A percentile compares a stretch with the other conserved stretches of the same genome.
Evolutionary conservation across 768 basidiomycete genomes (phyloP).

Genomic region (Suillus luteus): DNA sequence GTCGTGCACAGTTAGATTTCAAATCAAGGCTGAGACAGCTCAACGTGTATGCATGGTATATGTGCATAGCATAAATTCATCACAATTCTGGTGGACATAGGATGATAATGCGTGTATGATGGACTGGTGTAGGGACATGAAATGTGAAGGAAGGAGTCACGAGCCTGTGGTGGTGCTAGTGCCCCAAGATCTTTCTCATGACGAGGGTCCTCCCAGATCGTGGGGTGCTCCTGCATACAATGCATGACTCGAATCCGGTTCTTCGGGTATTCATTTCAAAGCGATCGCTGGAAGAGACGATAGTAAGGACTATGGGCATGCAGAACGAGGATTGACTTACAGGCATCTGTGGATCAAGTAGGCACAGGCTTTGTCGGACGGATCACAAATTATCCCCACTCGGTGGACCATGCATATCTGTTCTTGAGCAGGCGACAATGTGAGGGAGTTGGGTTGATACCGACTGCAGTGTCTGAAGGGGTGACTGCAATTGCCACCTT

Average conservation of each 20-base stretch:
- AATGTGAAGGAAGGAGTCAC: background rate
- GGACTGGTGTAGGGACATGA: background rate
- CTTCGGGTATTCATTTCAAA: constrained; percentile 27
- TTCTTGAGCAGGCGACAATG: background rate
- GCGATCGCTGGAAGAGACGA: constrained; percentile 23
- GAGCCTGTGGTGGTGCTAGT: background rate
- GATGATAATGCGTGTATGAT: constrained; percentile 17
- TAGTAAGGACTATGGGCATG: background rate
- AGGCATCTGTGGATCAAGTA: constrained; percentile 46
- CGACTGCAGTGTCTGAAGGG: background rate
- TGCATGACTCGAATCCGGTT: constrained; percentile 37
- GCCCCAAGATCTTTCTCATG: constrained; percentile 17
- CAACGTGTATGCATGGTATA: background rate
- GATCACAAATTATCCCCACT: constrained; percentile 36
- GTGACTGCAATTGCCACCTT: background rate
- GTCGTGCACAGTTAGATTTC: background rate
- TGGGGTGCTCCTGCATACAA: constrained; percentile 41
- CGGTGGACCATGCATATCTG: background rate
- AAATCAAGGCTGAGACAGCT: background rate
- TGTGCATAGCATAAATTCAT: constrained; percentile 18
- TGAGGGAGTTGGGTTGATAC: constrained; percentile 2
- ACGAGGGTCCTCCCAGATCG: constrained; percentile 47
- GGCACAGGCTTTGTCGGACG: constrained; percentile 42
- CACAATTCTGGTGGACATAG: constrained; percentile 14
- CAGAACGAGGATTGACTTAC: constrained; percentile 37